Base-by-base conservation (phyloP, 768 basidiomycete species). In the Leucogyrophana mollusca region DNA sequence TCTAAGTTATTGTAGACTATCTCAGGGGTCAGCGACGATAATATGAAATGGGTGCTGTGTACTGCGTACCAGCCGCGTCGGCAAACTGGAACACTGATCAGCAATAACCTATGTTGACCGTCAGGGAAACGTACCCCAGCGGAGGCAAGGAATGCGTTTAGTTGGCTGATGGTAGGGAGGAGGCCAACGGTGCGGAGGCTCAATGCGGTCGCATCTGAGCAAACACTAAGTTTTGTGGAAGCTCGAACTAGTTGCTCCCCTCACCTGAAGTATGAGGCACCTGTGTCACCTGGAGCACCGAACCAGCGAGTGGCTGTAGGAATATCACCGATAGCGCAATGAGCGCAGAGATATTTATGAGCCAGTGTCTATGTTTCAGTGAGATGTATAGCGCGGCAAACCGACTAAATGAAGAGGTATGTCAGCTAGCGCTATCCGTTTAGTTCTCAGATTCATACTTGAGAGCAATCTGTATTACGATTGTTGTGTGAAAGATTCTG, bases 131-230 rank as follows among this genome's bases (percentile, higher is more conserved):
- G 49, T 51, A 75, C 77, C 38, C 84, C 84, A 7, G 80, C 74
- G 7, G 83, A 79, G 21, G 83, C 79, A 9, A 78, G 64, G 56
- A 84, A 85, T 14, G 72, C 71, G 34, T 74, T 76, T 38, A 85
- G 55, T 7, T 73, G 59, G 16, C 56, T 45, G 14, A 77, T 62
- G 47, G 72, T 68, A 3, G 75, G 72, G 7, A 68, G 63, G 17
- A 82, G 72, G 6, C 73, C 77, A 25, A 84, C 48, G 2, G 56
- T 57, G 33, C 70, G 63, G n/a, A 53, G 66, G 47, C 73, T 73
- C 2, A 62, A 70, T n/a, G 78, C 74, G 6, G 40, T 54, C 33
- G 59, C 45, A n/a, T 52, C 78, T 77, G 46, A 6, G 34, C 17
- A 58, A 51, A 45, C 68, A 62, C 40, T 65, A 53, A 34, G 72